phyloP scores from a whole-genome alignment of 2,329 filamentous ascomycete genomes.

The Cryphonectria naterciae region DNA sequence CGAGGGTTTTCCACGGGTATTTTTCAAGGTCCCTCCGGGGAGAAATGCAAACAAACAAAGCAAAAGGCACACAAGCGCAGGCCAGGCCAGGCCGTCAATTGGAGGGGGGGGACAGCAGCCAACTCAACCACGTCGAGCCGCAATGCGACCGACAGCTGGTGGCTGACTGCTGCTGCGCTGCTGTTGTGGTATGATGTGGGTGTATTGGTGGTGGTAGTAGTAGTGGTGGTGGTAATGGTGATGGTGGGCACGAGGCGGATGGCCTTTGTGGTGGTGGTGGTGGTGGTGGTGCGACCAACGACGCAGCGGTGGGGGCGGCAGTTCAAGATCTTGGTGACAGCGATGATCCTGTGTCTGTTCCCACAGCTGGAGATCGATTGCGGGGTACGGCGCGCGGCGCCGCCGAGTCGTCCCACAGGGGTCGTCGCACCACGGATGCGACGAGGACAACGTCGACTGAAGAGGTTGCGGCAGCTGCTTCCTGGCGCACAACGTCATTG shows the following conservation, averaged over 20 bases:
- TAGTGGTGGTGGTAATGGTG: neutral
- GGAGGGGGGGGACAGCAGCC: neutral
- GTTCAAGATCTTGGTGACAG: slow-evolving; percentile 10
- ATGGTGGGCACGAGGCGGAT: neutral
- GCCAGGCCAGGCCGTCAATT: neutral
- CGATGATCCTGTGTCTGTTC: slow-evolving; percentile 11
- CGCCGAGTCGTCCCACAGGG: slow-evolving; percentile 29
- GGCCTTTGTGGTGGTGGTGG: slow-evolving; percentile 2
- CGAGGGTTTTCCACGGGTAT: slow-evolving; percentile 19
- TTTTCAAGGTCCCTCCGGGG: slow-evolving; percentile 25
- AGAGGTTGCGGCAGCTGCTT: slow-evolving; percentile 27
- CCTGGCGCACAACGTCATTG: slow-evolving; percentile 28
- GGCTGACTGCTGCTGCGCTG: slow-evolving; percentile 22
- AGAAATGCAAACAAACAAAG: neutral
- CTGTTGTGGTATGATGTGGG: neutral
- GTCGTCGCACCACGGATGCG: slow-evolving; percentile 25
- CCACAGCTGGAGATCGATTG: slow-evolving; percentile 22
- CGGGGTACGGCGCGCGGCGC: slow-evolving; percentile 27
- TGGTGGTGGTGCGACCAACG: slow-evolving; percentile 22
- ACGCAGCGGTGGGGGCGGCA: slow-evolving; percentile 6
- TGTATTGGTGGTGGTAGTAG: neutral
- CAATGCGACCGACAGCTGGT: slow-evolving; percentile 27
- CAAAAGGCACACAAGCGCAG: neutral
- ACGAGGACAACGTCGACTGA: slow-evolving; percentile 28
- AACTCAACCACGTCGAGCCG: slow-evolving; percentile 29